Evolutionary conservation across 768 basidiomycete species (phyloP), one percentile per base, ranked within the genome.

Genomic region (Pleurotus tuoliensis): DNA sequence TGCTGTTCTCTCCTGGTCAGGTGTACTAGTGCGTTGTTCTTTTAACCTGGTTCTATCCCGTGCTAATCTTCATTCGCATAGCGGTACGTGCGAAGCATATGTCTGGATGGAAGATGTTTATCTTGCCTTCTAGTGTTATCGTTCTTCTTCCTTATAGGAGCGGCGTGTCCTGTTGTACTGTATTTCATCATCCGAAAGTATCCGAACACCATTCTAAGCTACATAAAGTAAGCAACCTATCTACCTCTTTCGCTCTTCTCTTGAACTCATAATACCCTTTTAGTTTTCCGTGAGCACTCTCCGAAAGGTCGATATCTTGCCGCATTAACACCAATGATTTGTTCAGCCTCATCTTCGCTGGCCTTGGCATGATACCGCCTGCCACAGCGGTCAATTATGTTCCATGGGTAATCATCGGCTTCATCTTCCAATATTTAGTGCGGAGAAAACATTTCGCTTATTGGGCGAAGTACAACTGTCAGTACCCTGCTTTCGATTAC

Each of bases 371-470:
- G 53, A 90, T 94, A 47, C 93, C 93, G 0, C 91, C 92, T 7
- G 91, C 91, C 11, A 90, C 85, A 0, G 88, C 91, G 3, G 78
- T 93, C 62, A 95, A 96, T 68, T 95, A 87, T 64, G 78, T 92
- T 2, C 85, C 87, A 2, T 93, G 88, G 87, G 82, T 86, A 66
- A 72, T 84, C 51, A 75, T 86, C 25, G 84, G 86, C 15, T 92
- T 92, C 66, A 70, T 91, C 24, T 93, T 94, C 72, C 91, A 90
- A 61, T 88, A 77, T 63, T 62, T 85, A n/a, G 76, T 88, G 38
- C 77, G 88, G 59, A 73, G 84, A 68, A 79, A 79, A 59, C 74
- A 84, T 64, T 90, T 90, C 65, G 71, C 80, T 5, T 88, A 82
- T 72, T 89, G 87, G 88, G 81, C 86, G 16, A 89, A 90, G 68